Evolutionary conservation across 1,284 basidiomycete genomes (phyloP), one percentile per base, ranked within the genome.

Genomic region (Ceraceosorus guamensis): DNA sequence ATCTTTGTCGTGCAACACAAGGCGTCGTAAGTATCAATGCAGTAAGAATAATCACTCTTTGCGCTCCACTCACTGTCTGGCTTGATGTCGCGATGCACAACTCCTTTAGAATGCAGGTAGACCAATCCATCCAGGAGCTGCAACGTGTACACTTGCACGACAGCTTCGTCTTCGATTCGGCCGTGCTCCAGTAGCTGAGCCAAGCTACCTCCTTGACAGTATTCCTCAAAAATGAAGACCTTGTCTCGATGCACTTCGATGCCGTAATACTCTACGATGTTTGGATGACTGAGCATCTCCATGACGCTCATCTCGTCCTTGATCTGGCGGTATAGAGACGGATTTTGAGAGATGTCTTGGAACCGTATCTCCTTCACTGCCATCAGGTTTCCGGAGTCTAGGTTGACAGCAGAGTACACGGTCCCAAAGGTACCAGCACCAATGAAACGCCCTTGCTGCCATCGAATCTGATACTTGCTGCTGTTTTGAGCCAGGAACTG

Each of bases 351-450:
- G n/a, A 79, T 69, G 57, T 98, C 95, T 75, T 96, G 91, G 77
- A 96, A 95, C 59, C 92, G 89, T 76, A 98, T 93, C 80, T 98
- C 95, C 79, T 99, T 99, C 73, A 98, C 95, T 4, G 95, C 95
- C 91, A 99, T 97, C 57, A 97, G 85, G 39, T 89, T 88, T 50
- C 93, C 91, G 1, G 90, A 88, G 76, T 98, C 95, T 57, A 98
- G 82, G 75, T 98, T 98, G 78, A 98, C 89, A 18, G 92, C 95
- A 45, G 91, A 83, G 77, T 98, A 99, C n/a, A 99, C 56, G 0
- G 71, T 73, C 18, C 71, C 71, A 74, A 96, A 97, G 7, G 95
- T 93, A 24, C 95, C 95, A 35, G 91, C 87, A 50, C 95, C 95
- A 68, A 99, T 96, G 78, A 96, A 97, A 54, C 88, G 85, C 35